phyloP scores from a whole-genome alignment of 805 yeast species.

The Suhomyces xylopsoci region DNA sequence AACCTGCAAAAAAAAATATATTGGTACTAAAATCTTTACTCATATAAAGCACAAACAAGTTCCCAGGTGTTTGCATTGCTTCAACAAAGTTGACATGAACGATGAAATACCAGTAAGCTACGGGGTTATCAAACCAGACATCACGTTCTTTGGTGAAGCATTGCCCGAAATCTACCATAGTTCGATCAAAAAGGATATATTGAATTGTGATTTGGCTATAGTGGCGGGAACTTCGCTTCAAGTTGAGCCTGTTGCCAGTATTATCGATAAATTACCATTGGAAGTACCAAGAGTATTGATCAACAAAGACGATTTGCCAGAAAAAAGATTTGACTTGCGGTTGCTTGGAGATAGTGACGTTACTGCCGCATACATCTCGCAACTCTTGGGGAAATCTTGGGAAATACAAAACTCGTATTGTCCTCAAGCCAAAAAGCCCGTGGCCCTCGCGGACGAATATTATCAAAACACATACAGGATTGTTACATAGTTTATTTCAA shows the following conservation, averaged over 20 bases:
- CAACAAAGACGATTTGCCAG: constrained; percentile 35
- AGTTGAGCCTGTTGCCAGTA: constrained; percentile 50
- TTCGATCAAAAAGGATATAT: constrained; percentile 47
- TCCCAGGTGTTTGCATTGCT: constrained; percentile 54
- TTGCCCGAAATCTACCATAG: constrained; percentile 46
- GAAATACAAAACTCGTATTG: constrained; percentile 15
- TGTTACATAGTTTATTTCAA: not conserved
- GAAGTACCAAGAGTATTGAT: constrained; percentile 38
- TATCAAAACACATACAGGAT: not conserved
- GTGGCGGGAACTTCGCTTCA: constrained; percentile 84
- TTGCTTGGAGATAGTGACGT: constrained; percentile 42
- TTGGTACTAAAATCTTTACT: constrained; percentile 46
- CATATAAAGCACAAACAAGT: constrained; percentile 45
- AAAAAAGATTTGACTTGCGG: constrained; percentile 37
- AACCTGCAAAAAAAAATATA: constrained; percentile 62
- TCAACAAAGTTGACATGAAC: constrained; percentile 19
- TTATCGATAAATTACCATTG: constrained; percentile 32
- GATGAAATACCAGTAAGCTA: constrained; percentile 22
- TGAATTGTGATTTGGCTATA: constrained; percentile 71
- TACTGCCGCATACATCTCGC: constrained; percentile 32
- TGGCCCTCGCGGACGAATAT: not conserved
- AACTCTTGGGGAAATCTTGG: constrained; percentile 28
- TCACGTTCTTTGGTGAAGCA: constrained; percentile 78
- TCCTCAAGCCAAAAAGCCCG: not conserved
- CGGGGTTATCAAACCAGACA: constrained; percentile 80